Evolutionary conservation across 2,329 filamentous ascomycete species (phyloP).

Genomic region (Fusarium domesticum): DNA sequence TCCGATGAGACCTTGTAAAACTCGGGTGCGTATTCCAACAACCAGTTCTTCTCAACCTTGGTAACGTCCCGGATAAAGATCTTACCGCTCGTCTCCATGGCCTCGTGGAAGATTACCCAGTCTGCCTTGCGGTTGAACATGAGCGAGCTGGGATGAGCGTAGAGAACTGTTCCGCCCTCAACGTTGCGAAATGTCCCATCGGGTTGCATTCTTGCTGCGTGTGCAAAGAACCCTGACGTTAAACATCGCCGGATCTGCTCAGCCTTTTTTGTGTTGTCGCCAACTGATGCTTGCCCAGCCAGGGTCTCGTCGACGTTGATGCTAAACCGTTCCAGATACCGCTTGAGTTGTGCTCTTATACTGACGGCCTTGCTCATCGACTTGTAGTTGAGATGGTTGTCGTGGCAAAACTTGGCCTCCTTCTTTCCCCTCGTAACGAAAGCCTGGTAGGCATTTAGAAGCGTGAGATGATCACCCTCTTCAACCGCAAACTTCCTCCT

Average conservation of each 20-base stretch:
- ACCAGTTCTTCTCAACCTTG: slow-evolving; percentile 91
- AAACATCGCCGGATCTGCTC: slow-evolving; percentile 82
- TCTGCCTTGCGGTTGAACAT: slow-evolving; percentile 97
- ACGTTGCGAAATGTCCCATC: slow-evolving; percentile 88
- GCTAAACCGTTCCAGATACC: slow-evolving; percentile 83
- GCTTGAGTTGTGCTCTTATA: slow-evolving; percentile 79
- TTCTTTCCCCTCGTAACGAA: slow-evolving; percentile 82
- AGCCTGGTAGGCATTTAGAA: slow-evolving; percentile 89
- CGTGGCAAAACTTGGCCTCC: slow-evolving; percentile 80
- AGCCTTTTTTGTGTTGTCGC: slow-evolving; percentile 42
- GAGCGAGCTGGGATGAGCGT: slow-evolving; percentile 87
- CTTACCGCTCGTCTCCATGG: slow-evolving; percentile 85
- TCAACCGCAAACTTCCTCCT: slow-evolving; percentile 83
- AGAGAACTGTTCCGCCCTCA: slow-evolving; percentile 71
- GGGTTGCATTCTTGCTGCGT: slow-evolving; percentile 89
- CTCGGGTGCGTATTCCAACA: slow-evolving; percentile 81
- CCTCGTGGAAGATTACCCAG: slow-evolving; percentile 94
- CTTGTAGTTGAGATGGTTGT: slow-evolving; percentile 85
- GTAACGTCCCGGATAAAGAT: slow-evolving; percentile 87
- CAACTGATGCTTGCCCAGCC: slow-evolving; percentile 33
- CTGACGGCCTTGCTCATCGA: slow-evolving; percentile 77
- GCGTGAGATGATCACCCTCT: slow-evolving; percentile 89
- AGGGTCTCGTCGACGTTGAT: slow-evolving; percentile 65
- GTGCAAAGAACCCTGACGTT: slow-evolving; percentile 86
- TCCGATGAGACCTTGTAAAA: slow-evolving; percentile 65